These are phyloP conservation scores for Bretschneidera sinensis DNA, from an alignment of 345 rosid species.

Conservation along the genomic window DNA sequence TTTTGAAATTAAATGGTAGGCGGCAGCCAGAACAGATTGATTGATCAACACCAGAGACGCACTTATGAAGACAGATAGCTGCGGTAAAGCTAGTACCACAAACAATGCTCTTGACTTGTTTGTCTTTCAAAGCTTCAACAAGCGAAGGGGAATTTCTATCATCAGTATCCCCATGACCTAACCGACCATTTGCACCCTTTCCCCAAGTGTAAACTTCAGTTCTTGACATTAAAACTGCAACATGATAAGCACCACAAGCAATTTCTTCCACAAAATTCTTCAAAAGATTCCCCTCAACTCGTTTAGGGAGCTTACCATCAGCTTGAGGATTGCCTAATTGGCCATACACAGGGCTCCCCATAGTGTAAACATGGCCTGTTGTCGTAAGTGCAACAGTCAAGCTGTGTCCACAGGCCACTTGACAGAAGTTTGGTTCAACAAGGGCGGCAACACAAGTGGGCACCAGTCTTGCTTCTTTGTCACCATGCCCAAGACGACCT, in stretches of 20 bases:
- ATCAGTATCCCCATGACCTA: slow-evolving; percentile 69
- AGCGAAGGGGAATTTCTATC: slow-evolving; percentile 57
- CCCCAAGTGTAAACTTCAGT: slow-evolving; percentile 88
- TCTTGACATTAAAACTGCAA: slow-evolving; percentile 67
- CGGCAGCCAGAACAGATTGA: slow-evolving; percentile 76
- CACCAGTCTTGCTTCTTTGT: slow-evolving; percentile 60
- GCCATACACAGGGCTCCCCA: slow-evolving; percentile 81
- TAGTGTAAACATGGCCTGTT: slow-evolving; percentile 63
- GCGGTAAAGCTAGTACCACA: slow-evolving; percentile 71
- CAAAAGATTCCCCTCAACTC: slow-evolving; percentile 60
- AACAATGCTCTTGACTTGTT: slow-evolving; percentile 68
- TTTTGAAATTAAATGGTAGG: slow-evolving; percentile 61
- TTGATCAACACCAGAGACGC: slow-evolving; percentile 70
- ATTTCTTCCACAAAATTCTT: slow-evolving; percentile 71
- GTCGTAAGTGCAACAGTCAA: slow-evolving; percentile 64
- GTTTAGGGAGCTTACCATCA: slow-evolving; percentile 58
- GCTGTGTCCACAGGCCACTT: slow-evolving; percentile 73
- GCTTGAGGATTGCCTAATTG: slow-evolving; percentile 65
- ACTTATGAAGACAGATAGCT: slow-evolving; percentile 74
- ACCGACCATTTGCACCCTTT: slow-evolving; percentile 71
- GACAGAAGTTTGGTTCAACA: slow-evolving; percentile 73
- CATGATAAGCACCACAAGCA: slow-evolving; percentile 75
- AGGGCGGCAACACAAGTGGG: slow-evolving; percentile 80
- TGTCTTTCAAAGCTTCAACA: slow-evolving; percentile 66
- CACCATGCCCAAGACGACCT: slow-evolving; percentile 79